Percentiles rank a stretch among this genome's conserved stretches.
These are phyloP conservation scores for Arthroderma sp. DNA, from an alignment of 2,329 filamentous ascomycete genomes.

Conservation along the genomic window DNA sequence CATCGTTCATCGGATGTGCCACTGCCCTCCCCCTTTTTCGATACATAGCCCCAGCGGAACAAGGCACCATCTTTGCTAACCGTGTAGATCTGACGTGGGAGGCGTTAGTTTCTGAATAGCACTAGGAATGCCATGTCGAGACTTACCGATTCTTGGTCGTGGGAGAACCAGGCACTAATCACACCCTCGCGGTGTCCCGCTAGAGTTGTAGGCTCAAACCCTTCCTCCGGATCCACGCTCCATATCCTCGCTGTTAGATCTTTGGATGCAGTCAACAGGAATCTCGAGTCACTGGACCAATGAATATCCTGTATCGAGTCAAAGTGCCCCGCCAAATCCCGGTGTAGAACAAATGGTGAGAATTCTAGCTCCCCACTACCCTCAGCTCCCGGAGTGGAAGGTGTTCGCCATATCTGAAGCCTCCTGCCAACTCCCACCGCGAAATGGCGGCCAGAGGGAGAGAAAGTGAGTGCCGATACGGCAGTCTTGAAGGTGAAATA, in stretches of 20 bases:
- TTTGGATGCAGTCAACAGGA: slow-evolving; percentile 84
- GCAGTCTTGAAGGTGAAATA: slow-evolving; percentile 88
- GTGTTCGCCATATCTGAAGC: slow-evolving; percentile 93
- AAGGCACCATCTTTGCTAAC: slow-evolving; percentile 95
- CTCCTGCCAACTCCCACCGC: slow-evolving; percentile 76
- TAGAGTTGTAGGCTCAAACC: slow-evolving; percentile 78
- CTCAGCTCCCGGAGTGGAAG: slow-evolving; percentile 71
- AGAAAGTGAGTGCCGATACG: slow-evolving; percentile 76
- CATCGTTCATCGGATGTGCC: slow-evolving; percentile 60
- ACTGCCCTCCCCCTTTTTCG: slow-evolving; percentile 50
- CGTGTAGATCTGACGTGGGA: slow-evolving; percentile 59
- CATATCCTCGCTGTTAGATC: slow-evolving; percentile 90
- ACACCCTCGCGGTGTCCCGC: slow-evolving; percentile 85
- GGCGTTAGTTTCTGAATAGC: background rate
- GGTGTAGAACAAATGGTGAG: slow-evolving; percentile 82
- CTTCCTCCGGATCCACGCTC: slow-evolving; percentile 78
- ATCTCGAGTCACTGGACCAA: slow-evolving; percentile 93
- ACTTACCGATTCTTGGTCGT: slow-evolving; percentile 66
- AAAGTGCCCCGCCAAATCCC: slow-evolving; percentile 77
- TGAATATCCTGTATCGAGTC: slow-evolving; percentile 76
- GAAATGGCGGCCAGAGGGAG: slow-evolving; percentile 82
- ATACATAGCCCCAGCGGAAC: slow-evolving; percentile 79
- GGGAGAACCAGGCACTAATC: slow-evolving; percentile 91
- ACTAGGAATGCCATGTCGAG: background rate
- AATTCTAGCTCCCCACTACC: slow-evolving; percentile 78